phyloP scores from a whole-genome alignment of 192 early-diverging fungal species.

The Funneliformis geosporum region DNA sequence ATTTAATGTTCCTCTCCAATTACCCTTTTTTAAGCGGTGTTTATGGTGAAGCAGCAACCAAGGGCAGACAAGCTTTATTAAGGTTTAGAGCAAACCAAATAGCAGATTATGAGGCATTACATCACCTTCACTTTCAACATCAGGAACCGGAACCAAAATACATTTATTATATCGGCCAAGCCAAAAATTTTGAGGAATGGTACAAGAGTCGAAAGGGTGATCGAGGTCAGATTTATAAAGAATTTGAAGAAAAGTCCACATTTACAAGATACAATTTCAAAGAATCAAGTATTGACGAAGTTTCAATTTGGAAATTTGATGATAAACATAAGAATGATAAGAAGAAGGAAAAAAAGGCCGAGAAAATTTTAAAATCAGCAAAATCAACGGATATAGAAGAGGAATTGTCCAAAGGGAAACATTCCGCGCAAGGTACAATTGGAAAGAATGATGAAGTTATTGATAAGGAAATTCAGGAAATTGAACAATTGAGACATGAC shows the following conservation, averaged over 20 bases:
- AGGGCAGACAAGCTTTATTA: neutral
- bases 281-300: neutral
- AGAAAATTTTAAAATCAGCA: no score
- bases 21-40: neutral
- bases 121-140: neutral
- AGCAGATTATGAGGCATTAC: constrained; percentile 6
- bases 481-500: no score
- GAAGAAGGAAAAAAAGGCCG: no score
- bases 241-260: neutral
- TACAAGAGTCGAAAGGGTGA: neutral
- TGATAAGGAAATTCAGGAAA: no score
- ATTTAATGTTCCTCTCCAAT: neutral
- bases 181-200: neutral
- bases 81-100: neutral
- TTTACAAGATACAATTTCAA: neutral
- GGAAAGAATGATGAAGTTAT: no score
- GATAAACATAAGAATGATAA: no score
- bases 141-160: neutral
- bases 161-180: neutral
- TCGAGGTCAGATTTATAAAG: neutral
- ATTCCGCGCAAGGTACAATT: no score
- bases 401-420: no score
- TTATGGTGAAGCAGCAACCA: neutral
- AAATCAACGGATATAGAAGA: no score
- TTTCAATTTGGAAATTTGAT: neutral